phyloP scores from a whole-genome alignment of 225 moss, liverwort and hornwort species.

The Physcomitrium patens region DNA sequence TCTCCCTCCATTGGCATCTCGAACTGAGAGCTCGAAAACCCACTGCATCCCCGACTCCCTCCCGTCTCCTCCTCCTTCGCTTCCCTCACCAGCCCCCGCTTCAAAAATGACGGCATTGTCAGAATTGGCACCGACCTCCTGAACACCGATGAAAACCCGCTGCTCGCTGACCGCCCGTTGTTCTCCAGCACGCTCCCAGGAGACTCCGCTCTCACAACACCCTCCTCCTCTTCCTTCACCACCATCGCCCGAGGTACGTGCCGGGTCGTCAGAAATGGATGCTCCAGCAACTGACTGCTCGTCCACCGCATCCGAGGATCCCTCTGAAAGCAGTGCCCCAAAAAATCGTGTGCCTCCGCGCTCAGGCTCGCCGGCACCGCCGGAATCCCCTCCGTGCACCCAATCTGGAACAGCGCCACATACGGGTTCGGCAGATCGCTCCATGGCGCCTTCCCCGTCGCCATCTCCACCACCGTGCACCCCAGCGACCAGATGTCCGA shows the following conservation, averaged over 20 bases:
- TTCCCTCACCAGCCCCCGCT: conserved; percentile 34
- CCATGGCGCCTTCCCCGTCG: conserved; percentile 71
- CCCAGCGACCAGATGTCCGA: conserved; percentile 77
- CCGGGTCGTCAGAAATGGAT: conserved; percentile 62
- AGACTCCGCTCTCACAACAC: background rate
- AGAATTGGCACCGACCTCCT: conserved; percentile 55
- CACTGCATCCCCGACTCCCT: conserved; percentile 34
- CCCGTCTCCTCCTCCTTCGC: conserved; percentile 18
- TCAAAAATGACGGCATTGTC: conserved; percentile 48
- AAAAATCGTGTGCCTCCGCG: conserved; percentile 63
- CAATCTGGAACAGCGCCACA: conserved; percentile 68
- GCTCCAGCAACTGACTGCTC: conserved; percentile 59
- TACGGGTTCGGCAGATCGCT: conserved; percentile 56
- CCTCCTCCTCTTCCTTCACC: background rate
- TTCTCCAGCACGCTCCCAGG: conserved; percentile 50
- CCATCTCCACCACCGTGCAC: conserved; percentile 76
- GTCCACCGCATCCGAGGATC: conserved; percentile 70
- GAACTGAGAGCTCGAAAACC: conserved; percentile 29
- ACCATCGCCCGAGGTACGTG: background rate
- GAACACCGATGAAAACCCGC: no score
- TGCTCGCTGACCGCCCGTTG: no score
- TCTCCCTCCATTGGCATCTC: no score
- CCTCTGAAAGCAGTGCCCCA: conserved; percentile 67
- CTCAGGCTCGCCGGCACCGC: conserved; percentile 56
- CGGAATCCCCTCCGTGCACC: conserved; percentile 57